Base-by-base conservation (phyloP, 129 eudicot genomes). In the Solidago caesia region DNA sequence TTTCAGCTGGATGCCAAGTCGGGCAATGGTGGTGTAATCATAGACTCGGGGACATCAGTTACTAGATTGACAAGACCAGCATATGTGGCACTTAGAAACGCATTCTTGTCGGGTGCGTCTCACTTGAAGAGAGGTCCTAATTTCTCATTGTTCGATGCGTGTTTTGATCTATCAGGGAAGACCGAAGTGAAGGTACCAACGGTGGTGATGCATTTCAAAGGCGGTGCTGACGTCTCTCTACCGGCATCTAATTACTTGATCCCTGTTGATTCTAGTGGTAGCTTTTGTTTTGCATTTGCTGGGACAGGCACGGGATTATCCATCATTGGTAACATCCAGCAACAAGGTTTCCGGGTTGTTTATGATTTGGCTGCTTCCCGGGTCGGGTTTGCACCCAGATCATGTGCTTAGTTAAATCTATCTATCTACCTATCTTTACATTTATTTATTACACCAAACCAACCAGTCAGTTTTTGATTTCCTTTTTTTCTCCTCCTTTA, bases 31-130 rank as follows among this genome's bases (percentile, higher is more conserved):
- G 99, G 99, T 2, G 91, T 94, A 6, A 94, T 94, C 0, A 83
- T 94, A 33, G 99, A 94, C 21, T 94, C 99, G 46, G 97, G 99
- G 0, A 94, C 99, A 1, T 88, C 97, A 1, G 99, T 94, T 15
- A 94, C 99, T 58, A 86, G 99, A 5, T 55, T 94, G 77, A 85
- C 91, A 53, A 83, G 85, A 64, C 97, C 97, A 43, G 99, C 97
- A 2, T 94, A 94, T 64, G 74, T 76, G 5, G 99, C 97, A 3
- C 69, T 94, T 26, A 76, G 99, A 14, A 84, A 91, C 68, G 97
- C 99, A 0, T 94, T 94, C 65, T 74, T 86, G 55, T 76, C 81
- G 67, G 93, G 96, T 21, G 88, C 96, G 0, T 57, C 87, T 43
- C 68, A 77, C 42, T 52, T 94, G 77, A 91, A 94, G 44, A 70